Base-by-base conservation (phyloP, 306 rosid species). In the Pterocarpus macrocarpus region DNA sequence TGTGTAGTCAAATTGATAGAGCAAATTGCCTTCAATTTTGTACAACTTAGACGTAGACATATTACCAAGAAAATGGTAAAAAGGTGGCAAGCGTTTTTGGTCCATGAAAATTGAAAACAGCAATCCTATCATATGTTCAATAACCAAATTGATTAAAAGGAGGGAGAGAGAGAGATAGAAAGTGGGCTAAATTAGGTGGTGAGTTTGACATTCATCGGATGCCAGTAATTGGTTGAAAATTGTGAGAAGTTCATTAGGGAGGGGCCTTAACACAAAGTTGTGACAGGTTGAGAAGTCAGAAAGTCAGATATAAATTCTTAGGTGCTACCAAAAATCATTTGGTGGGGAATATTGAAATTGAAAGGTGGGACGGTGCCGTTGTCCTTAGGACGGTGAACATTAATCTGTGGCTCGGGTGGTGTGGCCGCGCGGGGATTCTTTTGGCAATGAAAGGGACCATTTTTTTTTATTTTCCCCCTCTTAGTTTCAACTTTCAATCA, bases 301-400 rank as follows among this genome's bases (percentile, higher is more conserved):
- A 49, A n/a, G 12, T 50, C 16, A 50, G 57, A 50, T 13, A 12
- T 9, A 50, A 50, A 50, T 50, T 13, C 4, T 4, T 4, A 13
- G 57, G n/a, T 3, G 17, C 17, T 14, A 13, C 22, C 5, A 50
- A 13, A 12, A 13, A 35, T 75, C 28, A 62, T 64, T 57, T 53
- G 44, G 75, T 30, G 76, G 63, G 69, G 68, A 72, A 55, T 36
- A 75, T 74, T 78, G 86, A 79, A 80, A 84, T 71, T 47, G 64
- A 78, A 68, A 76, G 80, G 62, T 79, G 49, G 66, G 87, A 62
- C 71, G 79, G 87, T 77, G 88, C 39, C 74, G 59, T 77, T 56
- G 80, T 66, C 64, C 52, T 45, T 62, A 52, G 69, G 90, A 11
- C 71, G 79, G 77, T 77, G 83, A 66, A 75, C 63, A 74, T 30